These are phyloP conservation scores for Penicillium expansum DNA, from an alignment of 2,329 filamentous ascomycete genomes.

Conservation along the genomic window DNA sequence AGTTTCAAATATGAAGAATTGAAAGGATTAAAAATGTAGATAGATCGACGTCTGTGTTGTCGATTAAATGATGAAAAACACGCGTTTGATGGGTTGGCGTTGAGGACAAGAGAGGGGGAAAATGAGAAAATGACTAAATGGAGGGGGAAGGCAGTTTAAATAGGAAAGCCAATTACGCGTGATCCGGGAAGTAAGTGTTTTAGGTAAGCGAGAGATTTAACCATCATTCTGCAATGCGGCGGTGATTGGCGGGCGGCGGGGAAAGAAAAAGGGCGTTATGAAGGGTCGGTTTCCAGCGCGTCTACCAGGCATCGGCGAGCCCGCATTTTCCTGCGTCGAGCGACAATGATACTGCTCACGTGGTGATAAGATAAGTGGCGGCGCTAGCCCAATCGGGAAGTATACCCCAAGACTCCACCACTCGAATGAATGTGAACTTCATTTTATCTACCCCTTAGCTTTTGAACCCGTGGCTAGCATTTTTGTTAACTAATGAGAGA, in stretches of 20 bases:
- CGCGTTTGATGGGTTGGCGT: conserved; percentile 10
- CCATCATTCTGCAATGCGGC: conserved; percentile 26
- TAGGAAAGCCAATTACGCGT: conserved; percentile 34
- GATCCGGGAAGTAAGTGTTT: conserved; percentile 21
- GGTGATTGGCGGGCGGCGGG: conserved; percentile 36
- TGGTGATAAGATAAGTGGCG: conserved; percentile 18
- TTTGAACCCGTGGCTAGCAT: background rate
- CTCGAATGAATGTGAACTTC: background rate
- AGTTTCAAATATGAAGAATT: conserved; percentile 19
- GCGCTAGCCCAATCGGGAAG: background rate
- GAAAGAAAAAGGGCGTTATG: conserved; percentile 40
- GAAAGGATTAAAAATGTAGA: conserved; percentile 15
- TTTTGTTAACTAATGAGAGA: background rate
- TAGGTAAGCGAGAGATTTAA: conserved; percentile 25
- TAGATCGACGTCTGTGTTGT: background rate
- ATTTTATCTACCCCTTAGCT: background rate
- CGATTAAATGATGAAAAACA: conserved; percentile 18
- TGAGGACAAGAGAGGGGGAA: conserved; percentile 9
- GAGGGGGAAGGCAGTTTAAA: conserved; percentile 29
- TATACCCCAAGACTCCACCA: background rate
- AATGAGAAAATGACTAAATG: conserved; percentile 18
- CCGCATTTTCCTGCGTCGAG: conserved; percentile 16
- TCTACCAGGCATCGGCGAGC: conserved; percentile 15
- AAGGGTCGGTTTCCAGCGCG: conserved; percentile 39
- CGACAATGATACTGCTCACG: conserved; percentile 18